These are phyloP conservation scores for Hibiscus syriacus DNA, from an alignment of 345 rosid genomes.

Conservation along the genomic window DNA sequence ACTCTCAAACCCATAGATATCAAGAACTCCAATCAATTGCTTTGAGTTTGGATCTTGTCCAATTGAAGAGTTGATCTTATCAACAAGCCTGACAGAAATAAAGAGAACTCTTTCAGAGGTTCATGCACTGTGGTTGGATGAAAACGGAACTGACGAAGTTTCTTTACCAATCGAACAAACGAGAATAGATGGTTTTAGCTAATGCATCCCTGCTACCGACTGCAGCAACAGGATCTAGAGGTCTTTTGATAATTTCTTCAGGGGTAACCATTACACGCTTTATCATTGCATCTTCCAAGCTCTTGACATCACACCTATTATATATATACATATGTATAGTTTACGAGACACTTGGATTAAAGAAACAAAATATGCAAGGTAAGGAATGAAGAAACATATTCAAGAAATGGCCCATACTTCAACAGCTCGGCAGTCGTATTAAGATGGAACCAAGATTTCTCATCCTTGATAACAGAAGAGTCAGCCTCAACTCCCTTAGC, in stretches of 20 bases:
- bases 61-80: conserved; percentile 82
- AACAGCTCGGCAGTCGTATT: conserved; percentile 79
- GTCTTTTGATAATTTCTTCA: conserved; percentile 94
- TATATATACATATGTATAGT: conserved; percentile 13
- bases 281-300: conserved; percentile 90
- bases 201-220: conserved; percentile 89
- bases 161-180: conserved; percentile 93
- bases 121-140: conserved; percentile 11
- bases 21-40: conserved; percentile 91
- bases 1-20: conserved; percentile 98
- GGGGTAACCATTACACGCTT: conserved; percentile 99
- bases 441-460: conserved; percentile 82
- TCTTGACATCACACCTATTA: conserved; percentile 76
- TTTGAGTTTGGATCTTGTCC: conserved; percentile 99
- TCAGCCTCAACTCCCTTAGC: conserved; percentile 83
- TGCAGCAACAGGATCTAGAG: conserved; percentile 90
- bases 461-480: conserved; percentile 95
- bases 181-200: conserved; percentile 93
- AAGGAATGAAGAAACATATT: conserved; percentile 2
- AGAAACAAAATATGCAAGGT: conserved; percentile 11
- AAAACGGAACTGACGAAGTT: conserved; percentile 7
- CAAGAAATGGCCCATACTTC: conserved; percentile 36
- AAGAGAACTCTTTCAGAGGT: conserved; percentile 1
- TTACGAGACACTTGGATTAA: conserved; percentile 12
- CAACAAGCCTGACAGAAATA: conserved; percentile 75